Conservation (phyloP, 2,329 filamentous ascomycete species). For the Teratosphaeria nubilosa region DNA sequence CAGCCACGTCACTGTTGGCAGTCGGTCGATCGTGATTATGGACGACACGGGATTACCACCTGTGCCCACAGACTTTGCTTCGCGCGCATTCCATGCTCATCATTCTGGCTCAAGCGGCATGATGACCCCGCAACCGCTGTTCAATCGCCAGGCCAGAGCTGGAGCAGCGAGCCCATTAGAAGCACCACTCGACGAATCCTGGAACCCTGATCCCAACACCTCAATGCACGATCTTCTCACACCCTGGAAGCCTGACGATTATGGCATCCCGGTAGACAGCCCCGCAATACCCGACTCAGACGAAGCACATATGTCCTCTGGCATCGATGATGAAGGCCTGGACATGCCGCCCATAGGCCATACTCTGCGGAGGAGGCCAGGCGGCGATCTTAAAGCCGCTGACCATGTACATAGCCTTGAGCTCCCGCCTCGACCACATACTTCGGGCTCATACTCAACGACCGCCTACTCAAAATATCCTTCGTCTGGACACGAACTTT, state of each 20-base stretch:
- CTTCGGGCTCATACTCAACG: constrained; percentile 23
- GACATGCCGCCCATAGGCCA: constrained; percentile 23
- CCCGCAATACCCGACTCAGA: neutral
- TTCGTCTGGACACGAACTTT: constrained; percentile 7
- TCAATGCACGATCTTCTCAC: constrained; percentile 16
- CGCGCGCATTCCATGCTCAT: constrained; percentile 16
- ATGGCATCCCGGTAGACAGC: constrained; percentile 1
- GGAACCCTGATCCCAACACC: neutral
- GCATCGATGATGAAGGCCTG: constrained; percentile 30
- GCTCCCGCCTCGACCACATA: constrained; percentile 32
- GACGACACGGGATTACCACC: constrained; percentile 53
- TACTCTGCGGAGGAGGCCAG: constrained; percentile 38
- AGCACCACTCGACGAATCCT: neutral
- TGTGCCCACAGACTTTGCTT: constrained; percentile 8
- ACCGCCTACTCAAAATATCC: constrained; percentile 7
- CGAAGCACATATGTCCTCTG: constrained; percentile 24
- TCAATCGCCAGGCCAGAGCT: constrained; percentile 6
- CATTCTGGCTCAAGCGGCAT: constrained; percentile 17
- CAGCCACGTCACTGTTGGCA: constrained; percentile 63
- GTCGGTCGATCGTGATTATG: constrained; percentile 82
- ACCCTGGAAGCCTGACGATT: neutral
- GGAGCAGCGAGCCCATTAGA: neutral
- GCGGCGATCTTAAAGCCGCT: constrained; percentile 38
- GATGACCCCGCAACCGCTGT: constrained; percentile 15
- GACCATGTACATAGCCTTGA: constrained; percentile 39